Percentiles rank a stretch among this genome's conserved stretches.
Evolutionary conservation across 345 rosid genomes (phyloP).

Genomic region (Rhodamnia argentea): DNA sequence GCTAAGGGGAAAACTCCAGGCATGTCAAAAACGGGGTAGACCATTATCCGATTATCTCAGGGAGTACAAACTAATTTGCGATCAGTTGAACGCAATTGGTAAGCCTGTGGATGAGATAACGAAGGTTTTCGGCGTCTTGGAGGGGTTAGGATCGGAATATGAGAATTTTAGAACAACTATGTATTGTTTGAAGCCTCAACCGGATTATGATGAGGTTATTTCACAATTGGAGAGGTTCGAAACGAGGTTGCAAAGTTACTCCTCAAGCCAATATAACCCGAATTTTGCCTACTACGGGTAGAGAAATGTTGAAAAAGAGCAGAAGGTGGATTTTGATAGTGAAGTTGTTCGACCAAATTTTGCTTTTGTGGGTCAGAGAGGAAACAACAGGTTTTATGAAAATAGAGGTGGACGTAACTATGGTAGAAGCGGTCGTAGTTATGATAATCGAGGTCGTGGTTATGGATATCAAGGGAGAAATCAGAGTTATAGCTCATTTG

Average conservation of each 20-base stretch:
- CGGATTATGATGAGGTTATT: neutral
- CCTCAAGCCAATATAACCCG: no score
- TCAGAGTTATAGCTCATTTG: no score
- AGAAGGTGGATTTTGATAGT: no score
- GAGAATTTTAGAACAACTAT: neutral
- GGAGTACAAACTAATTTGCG: neutral
- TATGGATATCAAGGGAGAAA: no score
- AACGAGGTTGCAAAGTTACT: no score
- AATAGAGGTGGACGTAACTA: neutral
- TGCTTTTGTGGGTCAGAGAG: no score
- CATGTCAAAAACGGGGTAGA: neutral
- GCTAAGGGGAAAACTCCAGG: neutral
- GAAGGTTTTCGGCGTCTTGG: neutral
- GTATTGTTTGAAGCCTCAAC: neutral
- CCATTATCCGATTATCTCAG: neutral
- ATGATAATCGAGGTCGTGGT: no score
- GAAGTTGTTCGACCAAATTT: no score
- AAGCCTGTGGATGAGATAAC: neutral
- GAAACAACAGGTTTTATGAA: no score
- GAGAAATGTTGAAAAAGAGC: no score
- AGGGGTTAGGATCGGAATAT: neutral
- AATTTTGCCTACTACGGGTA: no score
- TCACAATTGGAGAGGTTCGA: neutral
- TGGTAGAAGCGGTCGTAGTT: neutral
- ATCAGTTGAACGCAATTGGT: neutral